Evolutionary conservation across 1,284 basidiomycete genomes (phyloP).

Genomic region (Somion occarium): DNA sequence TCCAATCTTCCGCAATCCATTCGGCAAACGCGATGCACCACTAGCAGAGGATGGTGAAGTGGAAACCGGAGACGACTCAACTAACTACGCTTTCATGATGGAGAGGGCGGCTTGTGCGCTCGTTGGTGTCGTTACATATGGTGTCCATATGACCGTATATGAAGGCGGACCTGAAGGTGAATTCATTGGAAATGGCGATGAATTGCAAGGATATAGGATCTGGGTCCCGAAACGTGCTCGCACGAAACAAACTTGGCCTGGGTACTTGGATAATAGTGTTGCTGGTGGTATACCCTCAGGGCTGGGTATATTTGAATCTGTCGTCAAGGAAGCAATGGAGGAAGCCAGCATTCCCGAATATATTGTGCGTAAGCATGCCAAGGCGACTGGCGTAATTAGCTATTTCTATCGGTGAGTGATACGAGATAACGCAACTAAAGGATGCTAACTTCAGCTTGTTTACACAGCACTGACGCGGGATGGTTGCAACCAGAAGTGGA

Average conservation of each 20-base stretch:
- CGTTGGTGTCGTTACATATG: constrained; percentile 89
- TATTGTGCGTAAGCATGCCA: constrained; percentile 55
- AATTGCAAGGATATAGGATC: constrained; percentile 32
- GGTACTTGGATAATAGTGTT: constrained; percentile 74
- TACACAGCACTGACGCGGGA: constrained; percentile 58
- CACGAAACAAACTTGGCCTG: constrained; percentile 88
- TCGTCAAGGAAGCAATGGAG: constrained; percentile 92
- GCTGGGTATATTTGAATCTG: constrained; percentile 65
- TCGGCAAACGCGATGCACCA: constrained; percentile 38
- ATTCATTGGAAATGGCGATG: constrained; percentile 32
- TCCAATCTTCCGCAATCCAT: constrained; percentile 73
- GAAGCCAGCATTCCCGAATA: constrained; percentile 77
- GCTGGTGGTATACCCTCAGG: constrained; percentile 80
- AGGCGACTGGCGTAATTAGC: constrained; percentile 56
- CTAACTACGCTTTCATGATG: constrained; percentile 80
- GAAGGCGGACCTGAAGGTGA: constrained; percentile 41
- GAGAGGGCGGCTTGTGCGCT: constrained; percentile 86
- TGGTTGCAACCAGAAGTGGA: constrained; percentile 88
- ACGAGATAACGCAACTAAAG: neutral
- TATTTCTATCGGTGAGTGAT: constrained; percentile 60
- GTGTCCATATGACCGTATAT: constrained; percentile 80
- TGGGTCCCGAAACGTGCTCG: constrained; percentile 87
- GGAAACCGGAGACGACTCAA: constrained; percentile 15
- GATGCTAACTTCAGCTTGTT: too few relatives aligned
- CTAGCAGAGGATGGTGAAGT: constrained; percentile 14